phyloP scores from a whole-genome alignment of 768 basidiomycete genomes.

The Brasilioporus rufonigricans region DNA sequence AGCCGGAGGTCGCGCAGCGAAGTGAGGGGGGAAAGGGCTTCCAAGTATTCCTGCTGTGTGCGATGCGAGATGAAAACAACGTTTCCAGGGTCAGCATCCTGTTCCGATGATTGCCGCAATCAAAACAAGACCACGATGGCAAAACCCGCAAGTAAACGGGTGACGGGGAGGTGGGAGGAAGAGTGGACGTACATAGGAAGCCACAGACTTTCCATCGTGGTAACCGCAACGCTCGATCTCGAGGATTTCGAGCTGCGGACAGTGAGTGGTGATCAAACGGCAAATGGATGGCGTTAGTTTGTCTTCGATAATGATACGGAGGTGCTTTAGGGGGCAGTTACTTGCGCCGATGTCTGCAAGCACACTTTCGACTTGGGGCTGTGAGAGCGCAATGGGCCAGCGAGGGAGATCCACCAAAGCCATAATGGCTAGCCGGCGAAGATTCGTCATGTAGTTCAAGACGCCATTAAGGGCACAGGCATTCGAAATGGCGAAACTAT shows the following conservation, averaged over 20 bases:
- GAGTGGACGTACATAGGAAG: conserved; percentile 33
- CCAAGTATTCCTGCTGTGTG: conserved; percentile 35
- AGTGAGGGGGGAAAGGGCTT: conserved; percentile 29
- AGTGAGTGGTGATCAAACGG: conserved; percentile 25
- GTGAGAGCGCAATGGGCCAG: conserved; percentile 35
- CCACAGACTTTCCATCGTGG: conserved; percentile 37
- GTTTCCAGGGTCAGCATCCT: conserved; percentile 32
- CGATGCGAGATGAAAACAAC: conserved; percentile 26
- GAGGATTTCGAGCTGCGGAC: conserved; percentile 32
- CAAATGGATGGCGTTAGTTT: conserved; percentile 34
- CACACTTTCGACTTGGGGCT: conserved; percentile 31
- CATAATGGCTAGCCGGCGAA: conserved; percentile 30
- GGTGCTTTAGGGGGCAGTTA: conserved; percentile 32
- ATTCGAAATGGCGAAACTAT: conserved; percentile 36
- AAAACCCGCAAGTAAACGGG: conserved; percentile 14
- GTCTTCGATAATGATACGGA: conserved; percentile 37
- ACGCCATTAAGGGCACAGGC: conserved; percentile 31
- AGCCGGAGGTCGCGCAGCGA: conserved; percentile 31
- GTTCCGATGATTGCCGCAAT: conserved; percentile 16
- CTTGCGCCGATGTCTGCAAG: conserved; percentile 30
- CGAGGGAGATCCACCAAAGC: conserved; percentile 35
- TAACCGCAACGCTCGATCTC: conserved; percentile 37
- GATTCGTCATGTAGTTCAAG: conserved; percentile 29
- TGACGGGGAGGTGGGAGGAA: conserved; percentile 12
- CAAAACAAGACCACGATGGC: conserved; percentile 21